These are phyloP conservation scores for Talaromyces rugulosus DNA, from an alignment of 2,329 filamentous ascomycete genomes.

Conservation along the genomic window DNA sequence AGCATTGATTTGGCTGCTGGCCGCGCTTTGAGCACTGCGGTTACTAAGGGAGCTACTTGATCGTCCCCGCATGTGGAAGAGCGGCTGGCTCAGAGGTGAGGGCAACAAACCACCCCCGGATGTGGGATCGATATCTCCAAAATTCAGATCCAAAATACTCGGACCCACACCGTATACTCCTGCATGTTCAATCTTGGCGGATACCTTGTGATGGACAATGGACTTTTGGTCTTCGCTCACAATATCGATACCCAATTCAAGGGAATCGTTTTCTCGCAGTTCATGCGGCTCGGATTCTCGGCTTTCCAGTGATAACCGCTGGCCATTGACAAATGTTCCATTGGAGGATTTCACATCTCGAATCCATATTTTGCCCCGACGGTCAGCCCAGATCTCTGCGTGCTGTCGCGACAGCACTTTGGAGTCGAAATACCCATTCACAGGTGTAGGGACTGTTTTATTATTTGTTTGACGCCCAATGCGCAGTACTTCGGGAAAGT, in stretches of 20 bases:
- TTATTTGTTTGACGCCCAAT: conserved; percentile 97
- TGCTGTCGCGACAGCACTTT: conserved; percentile 96
- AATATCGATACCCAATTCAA: conserved; percentile 96
- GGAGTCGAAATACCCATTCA: conserved; percentile 96
- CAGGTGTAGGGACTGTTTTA: conserved; percentile 84
- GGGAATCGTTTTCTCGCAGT: conserved; percentile 80
- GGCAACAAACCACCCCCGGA: conserved; percentile 70
- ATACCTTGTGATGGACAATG: conserved; percentile 96
- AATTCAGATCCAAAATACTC: conserved; percentile 82
- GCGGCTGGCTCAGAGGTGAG: conserved; percentile 60
- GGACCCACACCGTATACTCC: conserved; percentile 69
- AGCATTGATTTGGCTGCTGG: conserved; percentile 50
- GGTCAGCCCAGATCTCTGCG: conserved; percentile 89
- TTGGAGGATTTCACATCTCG: conserved; percentile 98
- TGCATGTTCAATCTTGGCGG: conserved; percentile 92
- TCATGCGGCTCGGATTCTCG: conserved; percentile 95
- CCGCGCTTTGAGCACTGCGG: conserved; percentile 53
- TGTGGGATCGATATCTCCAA: conserved; percentile 80
- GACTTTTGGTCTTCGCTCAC: conserved; percentile 98
- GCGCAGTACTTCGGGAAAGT: conserved; percentile 85
- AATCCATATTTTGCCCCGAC: conserved; percentile 86
- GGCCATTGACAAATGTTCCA: conserved; percentile 94
- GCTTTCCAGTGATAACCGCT: conserved; percentile 86
- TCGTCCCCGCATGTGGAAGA: conserved; percentile 64
- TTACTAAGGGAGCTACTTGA: conserved; percentile 64